Evolutionary conservation across 1,284 basidiomycete genomes (phyloP), one percentile per base, ranked within the genome.

Genomic region (Ceratobasidium sp.): DNA sequence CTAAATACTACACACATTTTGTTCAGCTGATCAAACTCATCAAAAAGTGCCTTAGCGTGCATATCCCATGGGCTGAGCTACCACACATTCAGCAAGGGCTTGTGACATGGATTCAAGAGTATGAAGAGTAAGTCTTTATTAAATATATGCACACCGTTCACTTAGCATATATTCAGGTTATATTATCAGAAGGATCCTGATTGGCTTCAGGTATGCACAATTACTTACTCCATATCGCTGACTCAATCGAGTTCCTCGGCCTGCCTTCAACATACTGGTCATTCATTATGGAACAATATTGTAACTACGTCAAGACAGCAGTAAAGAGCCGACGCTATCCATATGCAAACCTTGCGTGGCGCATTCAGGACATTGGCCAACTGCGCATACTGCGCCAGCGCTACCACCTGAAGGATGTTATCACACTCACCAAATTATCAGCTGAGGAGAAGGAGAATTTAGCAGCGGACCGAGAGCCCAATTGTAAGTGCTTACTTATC

Each of bases 261-360:
- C 84, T 83, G 4, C 82, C 84, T 0, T 85, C 84, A 84, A 78
- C 78, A 11, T 83, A 83, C 64, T 86, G 84, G 85, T 82, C 84
- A 0, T 85, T 83, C 71, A 80, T 81, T 0, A 85, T 80, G 78
- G 80, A 81, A 66, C 76, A 77, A 4, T 79, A 76, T 56, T 81
- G 81, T 74, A 78, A 79, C 16, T 37, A 49, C 39, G 71, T 81
- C 22, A 73, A 77, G n/a, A 77, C 76, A 9, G 76, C 76, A 5
- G 78, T 81, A 24, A 59, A 62, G 7, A 81, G 77, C 59, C 78
- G 78, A 0, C 76, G 77, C 0, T 78, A 73, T 39, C 82, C 81
- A 0, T 81, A 75, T 41, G 78, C 79, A 2, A 79, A 76, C 31
- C 69, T 83, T 2, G 76, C 81, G 61, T 74, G 74, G 6, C 76